Evolutionary conservation across 352 stramenopile species (phyloP).

Genomic region (Phytopythium helicoides): DNA sequence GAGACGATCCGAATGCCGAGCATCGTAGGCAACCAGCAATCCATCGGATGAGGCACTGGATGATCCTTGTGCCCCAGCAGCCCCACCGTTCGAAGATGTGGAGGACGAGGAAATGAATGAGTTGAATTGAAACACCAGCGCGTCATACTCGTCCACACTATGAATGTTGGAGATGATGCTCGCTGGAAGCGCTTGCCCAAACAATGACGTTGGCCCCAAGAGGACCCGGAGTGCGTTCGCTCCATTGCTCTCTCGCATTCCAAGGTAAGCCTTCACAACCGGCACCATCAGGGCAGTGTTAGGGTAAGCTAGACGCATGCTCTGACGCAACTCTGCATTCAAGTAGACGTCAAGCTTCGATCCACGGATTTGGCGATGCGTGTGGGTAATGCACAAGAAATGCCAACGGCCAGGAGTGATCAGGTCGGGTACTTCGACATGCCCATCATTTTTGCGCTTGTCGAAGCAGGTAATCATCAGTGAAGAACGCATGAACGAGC

Average conservation of each 20-base stretch:
- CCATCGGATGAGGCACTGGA: conserved; percentile 43
- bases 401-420: conserved; percentile 71
- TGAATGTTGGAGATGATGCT: conserved; percentile 65
- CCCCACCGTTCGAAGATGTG: conserved; percentile 36
- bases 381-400: conserved; percentile 82
- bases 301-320: conserved; percentile 70
- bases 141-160: conserved; percentile 72
- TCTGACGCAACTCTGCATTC: conserved; percentile 72
- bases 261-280: conserved; percentile 79
- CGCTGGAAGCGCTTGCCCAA: conserved; percentile 54
- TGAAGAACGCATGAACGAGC: conserved; percentile 73
- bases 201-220: conserved; percentile 56
- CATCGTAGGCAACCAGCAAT: conserved; percentile 63
- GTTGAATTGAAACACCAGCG: conserved; percentile 76
- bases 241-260: conserved; percentile 74
- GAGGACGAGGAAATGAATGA: conserved; percentile 72
- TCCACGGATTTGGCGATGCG: conserved; percentile 77
- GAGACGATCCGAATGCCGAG: conserved; percentile 55
- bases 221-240: conserved; percentile 54
- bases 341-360: conserved; percentile 83
- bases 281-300: conserved; percentile 75
- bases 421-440: conserved; percentile 69
- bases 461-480: conserved; percentile 82
- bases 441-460: conserved; percentile 85
- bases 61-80: conserved; percentile 19